Percentiles rank a stretch among this genome's conserved stretches.
Conservation (phyloP, 2,329 filamentous ascomycete genomes). For the Knufia petricola region DNA sequence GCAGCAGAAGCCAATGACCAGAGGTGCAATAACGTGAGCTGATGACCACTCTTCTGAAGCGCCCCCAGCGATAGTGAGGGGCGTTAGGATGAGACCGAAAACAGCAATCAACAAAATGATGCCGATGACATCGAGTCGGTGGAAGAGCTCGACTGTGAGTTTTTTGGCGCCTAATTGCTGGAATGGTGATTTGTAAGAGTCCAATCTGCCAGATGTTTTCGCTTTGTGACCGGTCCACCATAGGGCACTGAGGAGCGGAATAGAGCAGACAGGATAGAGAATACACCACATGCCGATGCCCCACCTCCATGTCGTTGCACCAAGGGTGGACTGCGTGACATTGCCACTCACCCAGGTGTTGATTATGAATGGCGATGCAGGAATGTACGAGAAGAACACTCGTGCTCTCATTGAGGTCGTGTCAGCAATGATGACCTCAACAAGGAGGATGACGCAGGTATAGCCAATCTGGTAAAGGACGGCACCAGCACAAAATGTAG, state of each 20-base stretch:
- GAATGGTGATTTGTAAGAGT: slow-evolving; percentile 36
- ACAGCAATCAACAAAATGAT: slow-evolving; percentile 44
- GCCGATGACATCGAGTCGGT: slow-evolving; percentile 47
- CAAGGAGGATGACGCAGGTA: slow-evolving; percentile 50
- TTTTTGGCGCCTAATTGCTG: slow-evolving; percentile 33
- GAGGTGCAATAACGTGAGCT: slow-evolving; percentile 42
- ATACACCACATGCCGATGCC: slow-evolving; percentile 57
- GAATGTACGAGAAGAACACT: slow-evolving; percentile 57
- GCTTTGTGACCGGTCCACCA: slow-evolving; percentile 44
- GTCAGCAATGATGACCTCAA: slow-evolving; percentile 57
- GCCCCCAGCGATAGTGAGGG: slow-evolving; percentile 49
- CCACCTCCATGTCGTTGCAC: slow-evolving; percentile 48
- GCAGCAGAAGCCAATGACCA: slow-evolving; percentile 42
- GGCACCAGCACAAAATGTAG: slow-evolving; percentile 48
- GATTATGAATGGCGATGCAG: slow-evolving; percentile 48
- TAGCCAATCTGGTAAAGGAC: slow-evolving; percentile 56
- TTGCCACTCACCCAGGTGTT: slow-evolving; percentile 57
- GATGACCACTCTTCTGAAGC: slow-evolving; percentile 40
- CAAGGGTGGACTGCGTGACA: slow-evolving; percentile 43
- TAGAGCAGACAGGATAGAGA: slow-evolving; percentile 47
- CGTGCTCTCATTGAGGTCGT: slow-evolving; percentile 54
- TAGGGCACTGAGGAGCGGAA: slow-evolving; percentile 48
- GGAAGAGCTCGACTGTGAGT: slow-evolving; percentile 41
- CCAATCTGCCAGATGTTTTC: slow-evolving; percentile 41
- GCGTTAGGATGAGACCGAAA: slow-evolving; percentile 44